A percentile compares a stretch with the other conserved stretches of the same genome.
These are phyloP conservation scores for Saccharum officinarum DNA, from an alignment of 176 grass and related monocot genomes.

Conservation along the genomic window DNA sequence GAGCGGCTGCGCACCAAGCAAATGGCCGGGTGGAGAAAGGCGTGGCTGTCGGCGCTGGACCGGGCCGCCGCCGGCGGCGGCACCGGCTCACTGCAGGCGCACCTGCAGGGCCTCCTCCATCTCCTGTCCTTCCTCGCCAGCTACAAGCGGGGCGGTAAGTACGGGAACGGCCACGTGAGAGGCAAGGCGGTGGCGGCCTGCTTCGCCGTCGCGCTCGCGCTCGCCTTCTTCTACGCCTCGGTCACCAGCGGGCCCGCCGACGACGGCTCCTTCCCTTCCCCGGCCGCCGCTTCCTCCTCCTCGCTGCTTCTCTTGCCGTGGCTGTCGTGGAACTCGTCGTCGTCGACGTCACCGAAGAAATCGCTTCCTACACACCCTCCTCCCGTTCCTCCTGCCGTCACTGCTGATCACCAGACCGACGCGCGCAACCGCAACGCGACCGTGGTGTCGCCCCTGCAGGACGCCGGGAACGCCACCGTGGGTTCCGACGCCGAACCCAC, in stretches of 20 bases:
- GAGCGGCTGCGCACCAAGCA: not conserved
- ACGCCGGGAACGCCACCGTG: conserved; percentile 19
- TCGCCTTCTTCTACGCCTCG: conserved; percentile 45
- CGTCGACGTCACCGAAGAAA: not conserved
- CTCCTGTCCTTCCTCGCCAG: conserved; percentile 4
- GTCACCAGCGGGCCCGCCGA: not conserved
- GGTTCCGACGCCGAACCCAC: not conserved
- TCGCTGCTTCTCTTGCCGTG: conserved; percentile 15
- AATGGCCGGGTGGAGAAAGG: conserved; percentile 53
- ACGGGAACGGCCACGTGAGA: not conserved
- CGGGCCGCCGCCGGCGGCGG: not conserved
- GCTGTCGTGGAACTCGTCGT: conserved; percentile 16
- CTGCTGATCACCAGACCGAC: not conserved
- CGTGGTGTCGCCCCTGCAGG: not conserved
- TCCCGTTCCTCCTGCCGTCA: not conserved
- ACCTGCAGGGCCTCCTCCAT: conserved; percentile 26
- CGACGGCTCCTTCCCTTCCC: conserved; percentile 30
- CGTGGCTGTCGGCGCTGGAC: conserved; percentile 31
- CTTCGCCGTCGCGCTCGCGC: conserved; percentile 33
- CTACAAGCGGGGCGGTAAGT: conserved; percentile 29
- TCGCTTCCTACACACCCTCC: not conserved
- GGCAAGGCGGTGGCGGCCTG: conserved; percentile 19
- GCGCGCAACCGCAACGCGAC: not conserved
- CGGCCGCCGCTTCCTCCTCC: not conserved
- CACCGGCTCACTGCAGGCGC: not conserved